phyloP scores from a whole-genome alignment of 208 protist genomes.

The Tritrichomonas musculus region DNA sequence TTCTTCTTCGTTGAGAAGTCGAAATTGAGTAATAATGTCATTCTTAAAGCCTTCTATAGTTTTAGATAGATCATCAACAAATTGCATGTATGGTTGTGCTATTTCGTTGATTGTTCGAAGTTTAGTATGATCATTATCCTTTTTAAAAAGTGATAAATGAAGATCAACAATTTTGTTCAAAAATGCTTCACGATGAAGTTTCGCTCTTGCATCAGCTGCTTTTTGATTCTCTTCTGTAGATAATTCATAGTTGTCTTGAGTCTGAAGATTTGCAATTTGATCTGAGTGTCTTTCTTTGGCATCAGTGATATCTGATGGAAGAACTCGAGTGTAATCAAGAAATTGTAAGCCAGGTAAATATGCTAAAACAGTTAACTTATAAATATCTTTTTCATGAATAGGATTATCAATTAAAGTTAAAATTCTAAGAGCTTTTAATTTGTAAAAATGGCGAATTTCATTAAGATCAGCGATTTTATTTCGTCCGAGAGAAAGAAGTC shows the following conservation, averaged over 20 bases:
- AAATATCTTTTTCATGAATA: neutral
- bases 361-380: neutral
- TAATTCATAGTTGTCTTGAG: neutral
- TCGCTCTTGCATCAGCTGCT: neutral
- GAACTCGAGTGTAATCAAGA: neutral
- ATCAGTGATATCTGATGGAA: neutral
- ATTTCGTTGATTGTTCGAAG: neutral
- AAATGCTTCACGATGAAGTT: neutral
- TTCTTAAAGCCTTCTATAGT: neutral
- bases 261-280: neutral
- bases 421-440: slow-evolving; percentile 3
- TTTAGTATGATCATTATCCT: neutral
- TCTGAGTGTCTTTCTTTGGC: neutral
- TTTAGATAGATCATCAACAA: neutral
- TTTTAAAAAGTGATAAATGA: neutral
- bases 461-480: slow-evolving; percentile 5
- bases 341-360: neutral
- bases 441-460: neutral
- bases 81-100: neutral
- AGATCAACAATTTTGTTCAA: neutral
- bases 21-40: neutral
- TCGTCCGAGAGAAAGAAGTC: neutral
- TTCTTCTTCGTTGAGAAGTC: neutral
- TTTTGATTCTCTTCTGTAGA: neutral
- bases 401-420: neutral